Conservation (phyloP, 2,329 filamentous ascomycete species). For the Pestalotiopsis sp. region DNA sequence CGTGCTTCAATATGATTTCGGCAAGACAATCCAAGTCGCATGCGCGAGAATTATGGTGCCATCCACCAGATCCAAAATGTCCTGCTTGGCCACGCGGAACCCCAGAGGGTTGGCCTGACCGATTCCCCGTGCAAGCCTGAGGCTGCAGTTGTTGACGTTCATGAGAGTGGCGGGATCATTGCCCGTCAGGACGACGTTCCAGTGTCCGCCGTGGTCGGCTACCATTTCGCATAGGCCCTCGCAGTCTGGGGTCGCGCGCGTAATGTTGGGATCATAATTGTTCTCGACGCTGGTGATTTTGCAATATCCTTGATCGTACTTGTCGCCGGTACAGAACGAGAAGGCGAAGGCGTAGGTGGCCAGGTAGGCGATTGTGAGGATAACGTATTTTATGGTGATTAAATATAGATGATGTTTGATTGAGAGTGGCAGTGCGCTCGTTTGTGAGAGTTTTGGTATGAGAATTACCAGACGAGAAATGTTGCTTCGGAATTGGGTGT, state of each 20-base stretch:
- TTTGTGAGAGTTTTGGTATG: neutral
- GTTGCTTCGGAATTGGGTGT: neutral
- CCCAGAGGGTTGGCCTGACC: neutral
- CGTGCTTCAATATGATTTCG: constrained; percentile 35
- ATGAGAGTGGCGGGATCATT: neutral
- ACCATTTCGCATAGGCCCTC: neutral
- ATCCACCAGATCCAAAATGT: neutral
- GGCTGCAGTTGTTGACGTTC: neutral
- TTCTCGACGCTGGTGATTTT: neutral
- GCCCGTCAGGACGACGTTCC: neutral
- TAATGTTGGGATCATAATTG: neutral
- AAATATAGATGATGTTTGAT: neutral
- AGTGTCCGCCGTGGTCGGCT: neutral
- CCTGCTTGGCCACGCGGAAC: neutral
- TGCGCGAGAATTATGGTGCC: neutral
- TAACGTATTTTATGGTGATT: neutral
- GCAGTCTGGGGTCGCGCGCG: neutral
- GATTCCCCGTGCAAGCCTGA: neutral
- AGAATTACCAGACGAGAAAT: neutral
- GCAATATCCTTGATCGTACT: constrained; percentile 3
- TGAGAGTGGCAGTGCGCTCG: neutral
- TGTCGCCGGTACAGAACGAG: constrained; percentile 5
- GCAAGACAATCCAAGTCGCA: constrained; percentile 24
- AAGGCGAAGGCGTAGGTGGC: neutral
- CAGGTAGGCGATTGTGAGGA: neutral